phyloP scores from a whole-genome alignment of 495 filamentous ascomycete species.

The Corynascus novoguineensis region DNA sequence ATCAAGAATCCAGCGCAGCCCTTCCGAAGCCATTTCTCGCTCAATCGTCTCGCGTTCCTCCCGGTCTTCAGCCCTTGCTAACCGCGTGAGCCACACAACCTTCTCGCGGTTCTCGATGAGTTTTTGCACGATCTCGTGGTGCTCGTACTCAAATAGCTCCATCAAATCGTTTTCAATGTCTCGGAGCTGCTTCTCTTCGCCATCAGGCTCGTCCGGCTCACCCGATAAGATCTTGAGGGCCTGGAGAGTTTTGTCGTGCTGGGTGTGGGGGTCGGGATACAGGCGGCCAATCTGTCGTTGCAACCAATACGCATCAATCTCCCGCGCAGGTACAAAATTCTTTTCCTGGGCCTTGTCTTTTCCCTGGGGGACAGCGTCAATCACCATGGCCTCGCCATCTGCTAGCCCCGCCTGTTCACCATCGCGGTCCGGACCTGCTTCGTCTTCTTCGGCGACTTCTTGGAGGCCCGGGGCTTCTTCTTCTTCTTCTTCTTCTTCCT shows the following conservation, averaged over 20 bases:
- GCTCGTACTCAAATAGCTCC: conserved; percentile 96
- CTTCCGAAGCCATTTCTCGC: conserved; percentile 80
- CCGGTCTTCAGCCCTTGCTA: conserved; percentile 77
- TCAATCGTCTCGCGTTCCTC: conserved; percentile 74
- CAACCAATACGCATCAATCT: conserved; percentile 97
- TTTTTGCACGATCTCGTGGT: conserved; percentile 86
- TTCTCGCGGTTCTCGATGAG: conserved; percentile 89
- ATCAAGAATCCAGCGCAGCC: conserved; percentile 79
- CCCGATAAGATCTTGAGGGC: conserved; percentile 77
- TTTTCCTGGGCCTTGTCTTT: conserved; percentile 48
- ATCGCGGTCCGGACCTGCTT: conserved; percentile 45
- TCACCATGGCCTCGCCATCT: conserved; percentile 70
- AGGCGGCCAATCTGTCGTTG: conserved; percentile 84
- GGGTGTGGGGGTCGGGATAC: conserved; percentile 83
- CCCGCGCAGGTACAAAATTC: conserved; percentile 64
- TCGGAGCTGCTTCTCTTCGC: conserved; percentile 72
- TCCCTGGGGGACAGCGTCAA: conserved; percentile 55
- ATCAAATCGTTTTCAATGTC: conserved; percentile 98
- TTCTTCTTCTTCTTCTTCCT: conserved; percentile 67
- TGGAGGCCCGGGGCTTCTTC: conserved; percentile 57
- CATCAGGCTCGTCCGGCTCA: conserved; percentile 61
- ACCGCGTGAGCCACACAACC: conserved; percentile 89
- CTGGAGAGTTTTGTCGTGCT: conserved; percentile 79
- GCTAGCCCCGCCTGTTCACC: conserved; percentile 47
- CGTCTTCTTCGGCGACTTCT: conserved; percentile 50